Evolutionary conservation across 345 rosid genomes (phyloP), one percentile per base, ranked within the genome.

Genomic region (Garcia nutans): DNA sequence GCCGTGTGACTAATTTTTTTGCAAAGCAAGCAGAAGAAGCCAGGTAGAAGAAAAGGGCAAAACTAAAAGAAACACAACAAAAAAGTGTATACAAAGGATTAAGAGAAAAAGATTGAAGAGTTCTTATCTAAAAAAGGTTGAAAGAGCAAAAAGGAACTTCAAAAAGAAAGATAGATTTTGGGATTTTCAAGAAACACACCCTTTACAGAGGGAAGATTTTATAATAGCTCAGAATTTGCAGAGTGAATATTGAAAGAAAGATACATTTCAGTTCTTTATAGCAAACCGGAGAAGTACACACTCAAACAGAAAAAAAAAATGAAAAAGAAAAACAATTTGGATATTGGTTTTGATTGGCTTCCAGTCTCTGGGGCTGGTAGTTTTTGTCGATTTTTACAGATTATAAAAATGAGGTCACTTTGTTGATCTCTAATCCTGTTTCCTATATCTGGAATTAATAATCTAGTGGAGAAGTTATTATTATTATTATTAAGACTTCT

Each of bases 221-320:
- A 72, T 65, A 82, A 79, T 19, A 52, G 49, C n/a, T 62, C 79
- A 68, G 84, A 81, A 65, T 24, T 59, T 68, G 74, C 76, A 61
- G 70, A 74, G 66, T 72, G 79, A 83, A 81, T 82, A 81, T 69
- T 71, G 23, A 19, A 61, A 67, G 73, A 81, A 64, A 84, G 77
- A 78, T 44, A 56, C 75, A 62, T 63, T 61, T 68, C 80, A 61
- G 64, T 41, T 79, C 65, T 71, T 68, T 76, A 63, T 54, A 70
- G 24, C 76, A 74, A 42, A 74, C 75, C 71, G 55, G 49, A 23
- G 58, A 15, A 24, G 5, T 57, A 59, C 76, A 58, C 23, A 9
- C 31, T 9, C 0, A 3, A 45, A 63, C 22, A 24, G 12, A 28
- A 59, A n/a, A 49, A 37, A 9, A 1, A 55, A 1, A 65, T 1